Conservation (phyloP, 805 yeast genomes). For the Barnettozyma vustinii region DNA sequence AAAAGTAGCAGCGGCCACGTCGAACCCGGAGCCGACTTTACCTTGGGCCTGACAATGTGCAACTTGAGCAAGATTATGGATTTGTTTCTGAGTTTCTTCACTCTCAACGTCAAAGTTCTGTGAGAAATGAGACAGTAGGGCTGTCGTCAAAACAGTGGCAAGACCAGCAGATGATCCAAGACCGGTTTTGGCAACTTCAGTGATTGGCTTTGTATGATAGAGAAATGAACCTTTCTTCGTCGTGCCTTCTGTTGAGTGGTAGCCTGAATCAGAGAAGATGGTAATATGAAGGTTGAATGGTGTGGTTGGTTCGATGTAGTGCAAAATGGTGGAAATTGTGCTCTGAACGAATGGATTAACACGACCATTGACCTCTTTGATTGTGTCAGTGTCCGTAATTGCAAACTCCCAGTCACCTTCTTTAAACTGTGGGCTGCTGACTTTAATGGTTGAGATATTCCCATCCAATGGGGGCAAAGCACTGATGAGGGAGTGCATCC, state of each 20-base stretch:
- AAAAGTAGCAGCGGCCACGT: slow-evolving; percentile 90
- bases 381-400: slow-evolving; percentile 19
- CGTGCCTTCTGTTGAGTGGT: slow-evolving; percentile 69
- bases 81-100: slow-evolving; percentile 24
- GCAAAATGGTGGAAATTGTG: slow-evolving; percentile 49
- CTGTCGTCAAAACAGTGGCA: slow-evolving; percentile 73
- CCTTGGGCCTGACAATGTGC: slow-evolving; percentile 94
- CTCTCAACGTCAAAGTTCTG: slow-evolving; percentile 29
- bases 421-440: slow-evolving; percentile 72
- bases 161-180: slow-evolving; percentile 95
- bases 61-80: slow-evolving; percentile 83
- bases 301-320: slow-evolving; percentile 37
- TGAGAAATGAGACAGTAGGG: slow-evolving; percentile 48
- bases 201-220: slow-evolving; percentile 55
- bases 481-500: slow-evolving; percentile 74
- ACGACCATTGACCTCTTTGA: slow-evolving; percentile 28
- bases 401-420: slow-evolving; percentile 65
- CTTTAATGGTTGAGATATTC: slow-evolving; percentile 28
- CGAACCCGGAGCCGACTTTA: slow-evolving; percentile 95
- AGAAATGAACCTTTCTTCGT: slow-evolving; percentile 42
- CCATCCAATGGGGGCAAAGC: slow-evolving; percentile 2
- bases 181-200: slow-evolving; percentile 86
- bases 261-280: slow-evolving; percentile 81
- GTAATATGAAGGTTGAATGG: slow-evolving; percentile 37
- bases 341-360: slow-evolving; percentile 73